Conservation (phyloP, 352 stramenopile species). For the Pythium inflatum region DNA sequence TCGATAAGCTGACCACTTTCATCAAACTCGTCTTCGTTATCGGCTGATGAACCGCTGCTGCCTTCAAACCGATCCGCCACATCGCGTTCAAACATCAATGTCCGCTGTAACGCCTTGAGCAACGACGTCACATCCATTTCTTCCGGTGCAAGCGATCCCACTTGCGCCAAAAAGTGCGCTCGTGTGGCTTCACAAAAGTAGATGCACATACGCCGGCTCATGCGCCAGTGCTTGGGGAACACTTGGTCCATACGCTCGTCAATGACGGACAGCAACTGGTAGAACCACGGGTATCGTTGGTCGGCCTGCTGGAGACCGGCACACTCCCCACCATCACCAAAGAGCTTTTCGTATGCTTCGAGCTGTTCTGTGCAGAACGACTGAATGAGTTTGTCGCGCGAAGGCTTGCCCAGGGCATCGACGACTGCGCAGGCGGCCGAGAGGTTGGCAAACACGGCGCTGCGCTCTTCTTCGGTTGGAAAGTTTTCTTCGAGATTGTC, state of each 20-base stretch:
- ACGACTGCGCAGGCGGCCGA: slow-evolving; percentile 69
- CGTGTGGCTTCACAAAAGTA: slow-evolving; percentile 92
- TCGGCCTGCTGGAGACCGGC: slow-evolving; percentile 64
- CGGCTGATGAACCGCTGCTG: slow-evolving; percentile 32
- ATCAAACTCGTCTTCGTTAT: slow-evolving; percentile 69
- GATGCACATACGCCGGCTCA: slow-evolving; percentile 93
- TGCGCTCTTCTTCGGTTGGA: slow-evolving; percentile 59
- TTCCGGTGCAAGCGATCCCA: slow-evolving; percentile 66
- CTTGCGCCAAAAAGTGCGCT: slow-evolving; percentile 66
- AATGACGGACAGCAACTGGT: slow-evolving; percentile 68
- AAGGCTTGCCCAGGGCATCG: slow-evolving; percentile 69
- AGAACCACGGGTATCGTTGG: slow-evolving; percentile 82
- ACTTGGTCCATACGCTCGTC: slow-evolving; percentile 90
- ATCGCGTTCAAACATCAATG: slow-evolving; percentile 82
- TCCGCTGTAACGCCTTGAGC: slow-evolving; percentile 71
- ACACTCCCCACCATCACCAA: slow-evolving; percentile 61
- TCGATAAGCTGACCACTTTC: slow-evolving; percentile 78
- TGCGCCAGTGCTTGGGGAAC: slow-evolving; percentile 96
- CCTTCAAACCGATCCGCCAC: slow-evolving; percentile 74
- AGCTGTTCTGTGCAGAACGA: slow-evolving; percentile 78
- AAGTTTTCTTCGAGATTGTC: slow-evolving; percentile 79
- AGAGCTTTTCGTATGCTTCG: slow-evolving; percentile 62
- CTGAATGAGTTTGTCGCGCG: slow-evolving; percentile 69
- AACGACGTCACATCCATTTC: slow-evolving; percentile 77
- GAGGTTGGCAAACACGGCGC: slow-evolving; percentile 73